Evolutionary conservation across 805 yeast genomes (phyloP).

Genomic region (Lipomyces kockii): DNA sequence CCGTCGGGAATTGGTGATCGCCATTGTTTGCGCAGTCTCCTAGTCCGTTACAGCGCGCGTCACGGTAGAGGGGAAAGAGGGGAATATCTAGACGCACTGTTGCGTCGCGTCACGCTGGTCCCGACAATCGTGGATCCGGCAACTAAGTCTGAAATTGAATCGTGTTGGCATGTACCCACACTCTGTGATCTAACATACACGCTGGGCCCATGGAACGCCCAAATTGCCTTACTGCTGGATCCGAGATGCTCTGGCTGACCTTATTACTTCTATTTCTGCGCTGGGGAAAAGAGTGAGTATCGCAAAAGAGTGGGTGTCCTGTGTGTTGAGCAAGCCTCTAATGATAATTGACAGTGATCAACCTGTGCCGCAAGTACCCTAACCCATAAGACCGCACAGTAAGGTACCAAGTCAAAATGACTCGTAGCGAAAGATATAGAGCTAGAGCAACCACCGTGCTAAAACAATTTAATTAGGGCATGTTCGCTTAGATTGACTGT

Average conservation of each 20-base stretch:
- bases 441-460: no score
- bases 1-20: constrained; percentile 3
- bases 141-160: background rate
- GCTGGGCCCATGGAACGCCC: background rate
- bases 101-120: background rate
- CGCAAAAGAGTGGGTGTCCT: no score
- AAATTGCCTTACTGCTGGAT: background rate
- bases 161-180: background rate
- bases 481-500: no score
- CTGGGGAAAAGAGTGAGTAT: no score
- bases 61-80: background rate
- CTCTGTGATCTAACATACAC: background rate
- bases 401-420: no score
- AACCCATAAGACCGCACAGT: no score
- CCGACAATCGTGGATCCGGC: background rate
- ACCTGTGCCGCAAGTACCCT: no score
- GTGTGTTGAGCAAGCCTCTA: no score
- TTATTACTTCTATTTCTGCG: background rate
- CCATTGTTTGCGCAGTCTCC: background rate
- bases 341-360: no score
- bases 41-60: background rate
- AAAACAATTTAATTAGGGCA: no score
- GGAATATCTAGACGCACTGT: background rate
- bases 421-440: no score
- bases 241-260: background rate